Conservation (phyloP, 176 grass and related monocot genomes). For the Secale cereale region DNA sequence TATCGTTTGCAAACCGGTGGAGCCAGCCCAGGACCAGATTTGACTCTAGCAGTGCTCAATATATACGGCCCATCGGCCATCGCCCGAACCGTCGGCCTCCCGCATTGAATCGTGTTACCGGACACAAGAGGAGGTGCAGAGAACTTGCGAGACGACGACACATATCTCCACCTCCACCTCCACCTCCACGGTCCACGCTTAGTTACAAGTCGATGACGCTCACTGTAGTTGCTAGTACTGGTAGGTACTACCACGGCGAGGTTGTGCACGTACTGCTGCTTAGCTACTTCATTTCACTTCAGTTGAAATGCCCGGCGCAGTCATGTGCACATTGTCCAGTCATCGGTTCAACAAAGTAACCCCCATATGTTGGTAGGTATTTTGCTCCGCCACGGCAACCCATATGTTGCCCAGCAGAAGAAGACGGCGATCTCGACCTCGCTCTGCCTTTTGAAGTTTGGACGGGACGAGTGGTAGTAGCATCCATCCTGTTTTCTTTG, state of each 20-base stretch:
- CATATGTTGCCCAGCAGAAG: no score
- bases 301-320: no score
- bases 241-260: background rate
- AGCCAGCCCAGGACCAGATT: constrained; percentile 28
- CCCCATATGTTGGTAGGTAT: no score
- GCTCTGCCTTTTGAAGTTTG: no score
- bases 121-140: background rate
- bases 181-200: background rate
- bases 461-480: no score
- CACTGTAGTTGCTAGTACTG: background rate
- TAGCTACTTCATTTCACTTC: background rate
- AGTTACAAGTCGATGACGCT: background rate
- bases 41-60: background rate
- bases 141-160: background rate
- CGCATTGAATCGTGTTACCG: background rate
- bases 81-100: background rate
- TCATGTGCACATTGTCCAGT: background rate
- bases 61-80: background rate
- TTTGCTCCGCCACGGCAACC: no score
- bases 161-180: background rate
- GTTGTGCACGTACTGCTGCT: background rate
- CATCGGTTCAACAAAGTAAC: no score
- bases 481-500: background rate
- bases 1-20: background rate
- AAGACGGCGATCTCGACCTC: no score